These are phyloP conservation scores for Saxispiralis lemnorum DNA, from an alignment of 495 filamentous ascomycete species.

Conservation along the genomic window DNA sequence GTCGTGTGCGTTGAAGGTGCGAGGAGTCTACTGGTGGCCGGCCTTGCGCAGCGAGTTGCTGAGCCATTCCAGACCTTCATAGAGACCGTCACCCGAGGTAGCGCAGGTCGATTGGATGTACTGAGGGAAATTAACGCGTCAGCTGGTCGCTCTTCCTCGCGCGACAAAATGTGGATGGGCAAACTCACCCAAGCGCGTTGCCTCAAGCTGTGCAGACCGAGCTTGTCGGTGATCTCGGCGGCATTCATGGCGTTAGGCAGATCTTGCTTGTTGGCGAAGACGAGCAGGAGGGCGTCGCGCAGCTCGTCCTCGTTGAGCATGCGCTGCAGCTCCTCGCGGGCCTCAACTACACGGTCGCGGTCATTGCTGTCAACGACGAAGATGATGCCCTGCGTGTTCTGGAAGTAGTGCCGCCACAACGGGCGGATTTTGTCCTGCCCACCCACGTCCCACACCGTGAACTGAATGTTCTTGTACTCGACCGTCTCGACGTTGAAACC, in stretches of 20 bases:
- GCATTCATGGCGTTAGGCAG: constrained; percentile 99
- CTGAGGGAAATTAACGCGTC: constrained; percentile 28
- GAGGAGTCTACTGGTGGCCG: constrained; percentile 48
- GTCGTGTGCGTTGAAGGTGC: neutral
- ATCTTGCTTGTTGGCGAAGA: constrained; percentile 99
- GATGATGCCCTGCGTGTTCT: constrained; percentile 99
- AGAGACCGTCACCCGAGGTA: constrained; percentile 97
- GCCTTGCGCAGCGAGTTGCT: constrained; percentile 86
- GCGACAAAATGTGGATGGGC: neutral
- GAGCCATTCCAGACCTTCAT: constrained; percentile 99
- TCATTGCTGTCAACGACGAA: constrained; percentile 99
- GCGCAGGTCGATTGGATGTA: constrained; percentile 99
- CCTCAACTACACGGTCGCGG: constrained; percentile 97
- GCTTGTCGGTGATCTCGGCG: constrained; percentile 98
- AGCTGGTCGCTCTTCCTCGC: neutral
- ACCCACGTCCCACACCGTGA: constrained; percentile 99
- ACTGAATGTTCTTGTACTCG: constrained; percentile 99
- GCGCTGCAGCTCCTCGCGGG: constrained; percentile 95
- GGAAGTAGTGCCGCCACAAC: constrained; percentile 99
- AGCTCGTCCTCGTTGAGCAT: constrained; percentile 99
- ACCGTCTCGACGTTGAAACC: constrained; percentile 99
- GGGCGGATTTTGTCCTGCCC: constrained; percentile 99
- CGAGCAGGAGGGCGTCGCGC: constrained; percentile 86
- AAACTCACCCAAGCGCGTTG: constrained; percentile 90
- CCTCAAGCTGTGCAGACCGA: constrained; percentile 94